Conservation (phyloP, 2,329 filamentous ascomycete species). For the Didymosphaeria variabile region DNA sequence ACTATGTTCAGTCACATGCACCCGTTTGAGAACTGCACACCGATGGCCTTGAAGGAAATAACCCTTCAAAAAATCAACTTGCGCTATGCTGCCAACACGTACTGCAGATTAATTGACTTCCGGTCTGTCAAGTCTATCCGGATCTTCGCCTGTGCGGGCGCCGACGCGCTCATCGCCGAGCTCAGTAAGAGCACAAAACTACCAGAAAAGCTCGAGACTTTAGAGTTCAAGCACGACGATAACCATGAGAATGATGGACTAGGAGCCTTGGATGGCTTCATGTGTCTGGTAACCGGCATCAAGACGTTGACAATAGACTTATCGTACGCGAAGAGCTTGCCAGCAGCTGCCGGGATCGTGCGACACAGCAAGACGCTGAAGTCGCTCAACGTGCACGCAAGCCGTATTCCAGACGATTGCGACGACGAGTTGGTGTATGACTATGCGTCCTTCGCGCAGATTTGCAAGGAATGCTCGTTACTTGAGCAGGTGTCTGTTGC, state of each 20-base stretch:
- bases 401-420: slow-evolving; percentile 43
- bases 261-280: slow-evolving; percentile 57
- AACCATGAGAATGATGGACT: slow-evolving; percentile 58
- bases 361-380: slow-evolving; percentile 58
- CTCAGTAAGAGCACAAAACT: slow-evolving; percentile 56
- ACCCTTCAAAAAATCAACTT: slow-evolving; percentile 57
- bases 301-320: slow-evolving; percentile 56
- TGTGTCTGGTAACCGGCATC: slow-evolving; percentile 57
- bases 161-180: slow-evolving; percentile 58
- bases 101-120: slow-evolving; percentile 59
- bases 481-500: slow-evolving; percentile 59
- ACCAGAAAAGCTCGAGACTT: slow-evolving; percentile 54
- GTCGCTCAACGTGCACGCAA: slow-evolving; percentile 56
- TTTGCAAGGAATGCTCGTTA: slow-evolving; percentile 55
- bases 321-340: slow-evolving; percentile 52
- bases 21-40: slow-evolving; percentile 58
- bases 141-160: slow-evolving; percentile 56
- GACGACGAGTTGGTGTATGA: slow-evolving; percentile 57
- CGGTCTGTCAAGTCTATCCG: slow-evolving; percentile 53
- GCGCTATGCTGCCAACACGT: slow-evolving; percentile 58
- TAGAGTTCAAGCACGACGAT: slow-evolving; percentile 59
- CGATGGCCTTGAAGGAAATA: slow-evolving; percentile 55
- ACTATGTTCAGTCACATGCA: slow-evolving; percentile 58
- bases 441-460: slow-evolving; percentile 54
- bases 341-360: slow-evolving; percentile 53